These are phyloP conservation scores for Colletotrichum sp. DNA, from an alignment of 2,329 filamentous ascomycete genomes.

Conservation along the genomic window DNA sequence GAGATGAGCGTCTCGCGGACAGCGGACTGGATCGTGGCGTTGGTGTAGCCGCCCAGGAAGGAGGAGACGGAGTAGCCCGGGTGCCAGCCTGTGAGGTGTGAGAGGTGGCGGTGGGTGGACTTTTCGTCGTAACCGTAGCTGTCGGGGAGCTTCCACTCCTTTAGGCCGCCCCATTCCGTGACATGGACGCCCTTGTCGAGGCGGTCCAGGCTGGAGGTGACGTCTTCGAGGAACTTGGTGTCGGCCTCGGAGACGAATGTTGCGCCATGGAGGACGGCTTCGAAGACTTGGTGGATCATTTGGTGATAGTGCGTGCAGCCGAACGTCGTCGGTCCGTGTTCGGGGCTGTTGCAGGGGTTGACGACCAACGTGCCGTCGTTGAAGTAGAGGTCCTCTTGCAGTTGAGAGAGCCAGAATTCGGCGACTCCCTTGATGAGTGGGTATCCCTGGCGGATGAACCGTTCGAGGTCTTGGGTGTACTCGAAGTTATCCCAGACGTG, in stretches of 20 bases:
- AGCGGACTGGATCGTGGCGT: slow-evolving; percentile 46
- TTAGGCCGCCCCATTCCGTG: slow-evolving; percentile 33
- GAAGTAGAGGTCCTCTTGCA: slow-evolving; percentile 54
- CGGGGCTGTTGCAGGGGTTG: slow-evolving; percentile 64
- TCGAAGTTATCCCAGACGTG: slow-evolving; percentile 63
- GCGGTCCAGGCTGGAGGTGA: slow-evolving; percentile 43
- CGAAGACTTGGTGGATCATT: slow-evolving; percentile 49
- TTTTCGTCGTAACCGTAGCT: slow-evolving; percentile 29
- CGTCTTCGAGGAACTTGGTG: slow-evolving; percentile 31
- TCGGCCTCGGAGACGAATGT: slow-evolving; percentile 28
- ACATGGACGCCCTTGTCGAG: slow-evolving; percentile 37
- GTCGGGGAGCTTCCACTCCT: slow-evolving; percentile 40
- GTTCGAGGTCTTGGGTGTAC: slow-evolving; percentile 52
- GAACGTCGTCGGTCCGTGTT: slow-evolving; percentile 60
- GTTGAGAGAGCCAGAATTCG: slow-evolving; percentile 60
- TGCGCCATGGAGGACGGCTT: slow-evolving; percentile 36
- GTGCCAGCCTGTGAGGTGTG: slow-evolving; percentile 61
- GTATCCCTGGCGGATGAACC: slow-evolving; percentile 54
- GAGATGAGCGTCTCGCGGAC: slow-evolving; percentile 49
- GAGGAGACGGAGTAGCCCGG: slow-evolving; percentile 56
- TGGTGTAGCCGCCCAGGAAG: slow-evolving; percentile 44
- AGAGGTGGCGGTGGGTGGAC: slow-evolving; percentile 49
- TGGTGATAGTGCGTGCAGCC: slow-evolving; percentile 61
- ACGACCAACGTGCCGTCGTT: slow-evolving; percentile 58
- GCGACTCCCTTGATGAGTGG: slow-evolving; percentile 58